Conservation (phyloP, 371 early-diverging fungal species). For the Zychaea mexicana region DNA sequence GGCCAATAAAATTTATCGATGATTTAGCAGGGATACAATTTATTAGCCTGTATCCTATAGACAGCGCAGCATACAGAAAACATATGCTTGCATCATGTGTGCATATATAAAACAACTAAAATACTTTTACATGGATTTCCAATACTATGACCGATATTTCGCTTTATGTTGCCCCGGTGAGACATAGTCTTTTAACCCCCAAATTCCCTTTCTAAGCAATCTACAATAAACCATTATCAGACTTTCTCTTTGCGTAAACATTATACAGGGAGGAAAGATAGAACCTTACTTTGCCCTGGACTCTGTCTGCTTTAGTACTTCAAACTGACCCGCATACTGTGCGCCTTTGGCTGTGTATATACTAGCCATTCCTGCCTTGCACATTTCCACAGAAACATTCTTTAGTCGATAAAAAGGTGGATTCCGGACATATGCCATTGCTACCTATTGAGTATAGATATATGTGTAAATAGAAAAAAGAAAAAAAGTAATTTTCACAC, state of each 20-base stretch:
- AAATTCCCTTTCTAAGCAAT: conserved; percentile 33
- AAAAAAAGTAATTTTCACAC: too few species aligned
- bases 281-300: conserved; percentile 63
- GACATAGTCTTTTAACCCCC: conserved; percentile 39
- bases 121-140: not conserved
- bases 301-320: conserved; percentile 51
- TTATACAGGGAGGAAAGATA: not conserved
- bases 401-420: conserved; percentile 44
- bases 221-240: conserved; percentile 13
- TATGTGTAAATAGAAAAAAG: too few species aligned
- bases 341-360: conserved; percentile 72
- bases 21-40: too few species aligned
- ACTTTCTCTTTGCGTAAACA: not conserved
- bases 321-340: conserved; percentile 61
- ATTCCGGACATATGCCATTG: conserved; percentile 61
- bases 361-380: conserved; percentile 66
- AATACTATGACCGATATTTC: conserved; percentile 21
- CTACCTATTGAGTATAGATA: conserved; percentile 42
- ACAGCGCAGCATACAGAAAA: too few species aligned
- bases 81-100: too few species aligned
- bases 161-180: conserved; percentile 48
- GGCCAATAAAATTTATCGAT: too few species aligned
- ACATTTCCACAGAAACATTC: conserved; percentile 75
- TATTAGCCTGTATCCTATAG: too few species aligned
- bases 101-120: too few species aligned